A percentile compares a stretch with the other conserved stretches of the same genome.
These are phyloP conservation scores for Graphilbum sp. DNA, from an alignment of 2,329 filamentous ascomycete genomes.

Conservation along the genomic window DNA sequence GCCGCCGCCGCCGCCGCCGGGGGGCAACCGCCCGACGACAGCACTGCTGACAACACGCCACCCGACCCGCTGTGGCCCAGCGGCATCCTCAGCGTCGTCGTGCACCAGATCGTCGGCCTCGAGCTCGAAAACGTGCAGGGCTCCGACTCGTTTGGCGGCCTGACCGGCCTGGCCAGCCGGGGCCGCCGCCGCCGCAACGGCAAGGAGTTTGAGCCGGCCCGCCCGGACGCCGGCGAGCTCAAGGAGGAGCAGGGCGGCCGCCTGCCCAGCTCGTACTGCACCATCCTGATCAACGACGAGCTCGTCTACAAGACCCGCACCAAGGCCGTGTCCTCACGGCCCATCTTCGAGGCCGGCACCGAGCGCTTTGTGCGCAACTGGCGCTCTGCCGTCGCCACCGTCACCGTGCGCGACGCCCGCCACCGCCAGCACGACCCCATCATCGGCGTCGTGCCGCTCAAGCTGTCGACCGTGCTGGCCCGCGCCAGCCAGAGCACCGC, in stretches of 20 bases:
- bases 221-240: slow-evolving; percentile 62
- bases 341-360: slow-evolving; percentile 93
- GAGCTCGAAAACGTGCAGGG: slow-evolving; percentile 87
- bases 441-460: slow-evolving; percentile 78
- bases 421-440: slow-evolving; percentile 91
- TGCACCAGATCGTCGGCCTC: slow-evolving; percentile 91
- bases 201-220: slow-evolving; percentile 77
- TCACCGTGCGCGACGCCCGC: slow-evolving; percentile 76
- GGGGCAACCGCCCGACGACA: too few species aligned
- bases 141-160: slow-evolving; percentile 22
- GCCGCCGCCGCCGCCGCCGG: too few species aligned
- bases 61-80: slow-evolving; percentile 95
- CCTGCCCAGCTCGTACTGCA: slow-evolving; percentile 85
- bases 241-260: slow-evolving; percentile 69
- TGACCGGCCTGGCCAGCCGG: neutral
- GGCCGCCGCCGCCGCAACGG: slow-evolving; percentile 59
- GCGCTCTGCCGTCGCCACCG: slow-evolving; percentile 70
- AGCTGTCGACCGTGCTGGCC: slow-evolving; percentile 73
- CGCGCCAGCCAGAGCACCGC: slow-evolving; percentile 72
- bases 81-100: slow-evolving; percentile 68
- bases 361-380: slow-evolving; percentile 89
- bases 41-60: slow-evolving; percentile 77
- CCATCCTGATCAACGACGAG: slow-evolving; percentile 77
- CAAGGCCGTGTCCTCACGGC: slow-evolving; percentile 85
- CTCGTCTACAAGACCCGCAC: slow-evolving; percentile 82